Percentiles rank a stretch among this genome's conserved stretches.
Evolutionary conservation across 192 early-diverging fungal genomes (phyloP).

Genomic region (Diversispora epigaea): DNA sequence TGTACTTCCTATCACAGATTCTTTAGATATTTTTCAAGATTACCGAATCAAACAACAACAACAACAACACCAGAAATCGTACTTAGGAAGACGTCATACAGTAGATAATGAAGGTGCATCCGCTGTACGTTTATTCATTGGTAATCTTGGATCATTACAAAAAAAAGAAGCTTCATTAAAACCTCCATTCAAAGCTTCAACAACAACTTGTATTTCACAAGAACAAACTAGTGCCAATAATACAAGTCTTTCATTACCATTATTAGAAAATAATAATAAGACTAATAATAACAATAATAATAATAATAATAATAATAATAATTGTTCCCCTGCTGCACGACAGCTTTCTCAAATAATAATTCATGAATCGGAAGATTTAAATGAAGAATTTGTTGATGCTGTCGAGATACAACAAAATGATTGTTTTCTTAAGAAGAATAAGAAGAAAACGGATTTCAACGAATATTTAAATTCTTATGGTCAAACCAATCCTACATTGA

Average conservation of each 20-base stretch:
- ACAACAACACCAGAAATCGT: too few relatives aligned
- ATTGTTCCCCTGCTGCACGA: background rate
- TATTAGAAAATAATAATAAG: too few relatives aligned
- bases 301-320: slow-evolving; percentile 4
- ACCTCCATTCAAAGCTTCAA: slow-evolving; percentile 12
- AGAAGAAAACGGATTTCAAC: background rate
- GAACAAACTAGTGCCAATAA: slow-evolving; percentile 9
- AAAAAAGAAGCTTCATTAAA: background rate
- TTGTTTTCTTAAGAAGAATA: background rate
- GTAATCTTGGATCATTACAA: slow-evolving; percentile 15
- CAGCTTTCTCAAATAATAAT: slow-evolving; percentile 20
- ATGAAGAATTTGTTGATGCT: slow-evolving; percentile 33
- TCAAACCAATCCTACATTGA: background rate
- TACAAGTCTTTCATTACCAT: background rate
- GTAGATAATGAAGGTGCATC: slow-evolving; percentile 9
- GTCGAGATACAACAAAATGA: slow-evolving; percentile 14
- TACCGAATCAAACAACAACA: background rate
- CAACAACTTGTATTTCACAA: slow-evolving; percentile 13
- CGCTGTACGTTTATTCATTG: slow-evolving; percentile 21
- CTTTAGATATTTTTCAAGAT: slow-evolving; percentile 4
- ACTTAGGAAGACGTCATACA: slow-evolving; percentile 3
- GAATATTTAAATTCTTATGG: background rate
- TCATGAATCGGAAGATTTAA: slow-evolving; percentile 18
- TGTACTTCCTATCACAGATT: background rate
- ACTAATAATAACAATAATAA: background rate